Evolutionary conservation across 2,329 filamentous ascomycete species (phyloP).

Genomic region (Aureobasidium sp.): DNA sequence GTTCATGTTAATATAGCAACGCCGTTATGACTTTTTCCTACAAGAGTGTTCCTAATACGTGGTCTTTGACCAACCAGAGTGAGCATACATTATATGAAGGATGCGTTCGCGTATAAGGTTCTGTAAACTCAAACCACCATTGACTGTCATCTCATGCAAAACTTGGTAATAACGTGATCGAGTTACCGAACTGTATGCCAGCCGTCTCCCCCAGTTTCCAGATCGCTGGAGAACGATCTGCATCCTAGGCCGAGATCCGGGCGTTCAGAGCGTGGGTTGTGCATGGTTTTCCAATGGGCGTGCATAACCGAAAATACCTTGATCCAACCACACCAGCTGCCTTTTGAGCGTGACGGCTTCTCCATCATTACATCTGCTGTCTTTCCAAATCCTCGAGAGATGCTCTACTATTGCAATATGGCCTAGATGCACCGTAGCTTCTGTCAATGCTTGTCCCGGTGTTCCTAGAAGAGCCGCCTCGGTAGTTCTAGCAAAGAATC

Average conservation of each 20-base stretch:
- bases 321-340: neutral
- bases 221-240: neutral
- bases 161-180: neutral
- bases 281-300: neutral
- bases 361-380: neutral
- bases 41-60: neutral
- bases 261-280: slow-evolving; percentile 4
- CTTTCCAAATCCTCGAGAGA: neutral
- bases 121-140: neutral
- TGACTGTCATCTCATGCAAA: neutral
- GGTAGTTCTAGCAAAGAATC: neutral
- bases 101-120: slow-evolving; percentile 8
- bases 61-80: neutral
- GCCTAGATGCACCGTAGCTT: neutral
- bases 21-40: neutral
- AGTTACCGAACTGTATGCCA: slow-evolving; percentile 1
- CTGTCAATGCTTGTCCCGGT: neutral
- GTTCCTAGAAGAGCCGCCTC: neutral
- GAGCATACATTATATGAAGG: neutral
- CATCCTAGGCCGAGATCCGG: neutral
- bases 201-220: neutral
- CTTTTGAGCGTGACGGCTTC: neutral
- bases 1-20: neutral
- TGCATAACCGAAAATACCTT: slow-evolving; percentile 1
- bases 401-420: too few species aligned